Conservation (phyloP, 2,329 filamentous ascomycete genomes). For the Aspergillus nomiae region DNA sequence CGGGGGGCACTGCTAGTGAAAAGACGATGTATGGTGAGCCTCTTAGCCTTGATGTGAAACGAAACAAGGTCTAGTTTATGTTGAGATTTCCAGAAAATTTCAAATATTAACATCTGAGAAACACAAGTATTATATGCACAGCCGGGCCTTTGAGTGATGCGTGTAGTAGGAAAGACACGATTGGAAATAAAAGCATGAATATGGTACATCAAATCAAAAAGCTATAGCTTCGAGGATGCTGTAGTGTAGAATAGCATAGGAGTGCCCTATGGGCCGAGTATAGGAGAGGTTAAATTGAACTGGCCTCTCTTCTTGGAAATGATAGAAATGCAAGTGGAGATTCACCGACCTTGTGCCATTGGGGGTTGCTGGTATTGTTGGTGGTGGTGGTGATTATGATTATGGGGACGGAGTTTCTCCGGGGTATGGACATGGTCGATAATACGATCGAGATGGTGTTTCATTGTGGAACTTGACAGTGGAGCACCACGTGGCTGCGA, state of each 20-base stretch:
- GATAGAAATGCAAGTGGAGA: neutral
- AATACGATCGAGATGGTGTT: slow-evolving; percentile 17
- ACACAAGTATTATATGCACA: too few species aligned
- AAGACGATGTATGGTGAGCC: neutral
- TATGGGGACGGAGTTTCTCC: slow-evolving; percentile 11
- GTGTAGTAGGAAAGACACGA: too few species aligned
- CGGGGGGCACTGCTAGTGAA: neutral
- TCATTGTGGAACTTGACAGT: slow-evolving; percentile 16
- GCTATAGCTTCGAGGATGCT: neutral
- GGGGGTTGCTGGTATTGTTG: slow-evolving; percentile 5
- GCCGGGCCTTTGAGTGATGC: too few species aligned
- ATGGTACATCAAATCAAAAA: too few species aligned
- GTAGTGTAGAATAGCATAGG: neutral
- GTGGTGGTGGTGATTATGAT: slow-evolving; percentile 2
- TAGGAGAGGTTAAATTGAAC: neutral
- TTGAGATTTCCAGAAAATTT: too few species aligned
- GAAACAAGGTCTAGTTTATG: neutral
- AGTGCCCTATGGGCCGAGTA: neutral
- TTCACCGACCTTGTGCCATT: slow-evolving; percentile 1
- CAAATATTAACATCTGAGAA: too few species aligned
- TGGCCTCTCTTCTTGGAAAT: neutral
- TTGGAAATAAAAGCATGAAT: too few species aligned
- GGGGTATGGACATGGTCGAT: slow-evolving; percentile 19
- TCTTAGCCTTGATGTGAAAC: neutral
- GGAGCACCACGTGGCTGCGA: slow-evolving; percentile 8